Base-by-base conservation (phyloP, 352 stramenopile species). In the Globisporangium viniferum region DNA sequence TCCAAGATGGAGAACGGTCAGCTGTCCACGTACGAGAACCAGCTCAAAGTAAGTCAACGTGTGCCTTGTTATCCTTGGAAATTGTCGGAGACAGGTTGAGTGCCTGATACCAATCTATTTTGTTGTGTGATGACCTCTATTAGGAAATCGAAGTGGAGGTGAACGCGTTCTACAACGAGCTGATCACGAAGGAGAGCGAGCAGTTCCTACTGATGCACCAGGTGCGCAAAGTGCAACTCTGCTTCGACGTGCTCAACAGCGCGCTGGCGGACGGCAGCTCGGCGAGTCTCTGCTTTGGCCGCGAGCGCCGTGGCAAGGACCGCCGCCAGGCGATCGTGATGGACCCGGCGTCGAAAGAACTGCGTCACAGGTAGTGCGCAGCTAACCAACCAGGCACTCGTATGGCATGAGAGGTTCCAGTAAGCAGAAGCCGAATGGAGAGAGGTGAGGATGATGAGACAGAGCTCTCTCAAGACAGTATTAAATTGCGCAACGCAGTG, bases 81-180 rank as follows among this genome's bases (percentile, higher is more conserved):
- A 49, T 9, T 62, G 10, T 67, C 31, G 22, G 20, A 6, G 24
- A 33, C n/a, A 46, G 5, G 20, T 24, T 35, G 15, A 24, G 2
- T 18, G 18, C 14, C 2, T 70, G 68, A 46, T n/a, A 31, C 35
- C 44, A 22, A 58, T 18, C 35, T 59, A 44, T 5, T 27, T 6
- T 41, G 29, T 27, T 12, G 20, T 46, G 55, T n/a, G 22, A 44
- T 48, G 39, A 22, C 14, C 39, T 5, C 36, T 61, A 41, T 2
- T 64, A 91, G 86, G 84, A 91, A 55, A 78, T 94, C 8, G 86
- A 91, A 62, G 65, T 90, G n/a, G 86, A 94, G 51, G 81, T 94
- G 55, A 91, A 92, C 65, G 81, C 79, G 35, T 84, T 80, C 69
- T 91, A 89, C 58, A 64, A 86, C 12, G 86, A 94, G 61, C 75